Conservation (phyloP, 805 yeast species). For the Candida nonsorbophila region DNA sequence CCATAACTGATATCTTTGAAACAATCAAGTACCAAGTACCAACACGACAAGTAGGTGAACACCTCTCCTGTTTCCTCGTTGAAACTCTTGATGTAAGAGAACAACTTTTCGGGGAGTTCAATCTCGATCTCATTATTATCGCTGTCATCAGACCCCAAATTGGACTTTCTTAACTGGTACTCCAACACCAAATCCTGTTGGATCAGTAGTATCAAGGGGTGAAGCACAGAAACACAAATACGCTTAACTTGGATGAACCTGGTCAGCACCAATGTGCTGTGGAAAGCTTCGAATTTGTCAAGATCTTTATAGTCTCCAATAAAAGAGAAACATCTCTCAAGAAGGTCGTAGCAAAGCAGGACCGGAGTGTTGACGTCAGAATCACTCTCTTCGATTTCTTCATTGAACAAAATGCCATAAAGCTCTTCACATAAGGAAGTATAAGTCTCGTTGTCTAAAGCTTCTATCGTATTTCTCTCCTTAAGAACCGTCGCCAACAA, state of each 20-base stretch:
- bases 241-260: conserved; percentile 33
- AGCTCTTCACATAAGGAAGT: conserved; percentile 36
- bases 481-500: no score
- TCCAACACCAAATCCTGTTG: conserved; percentile 64
- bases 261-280: conserved; percentile 18
- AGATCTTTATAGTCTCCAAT: conserved; percentile 2
- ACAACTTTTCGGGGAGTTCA: conserved; percentile 35
- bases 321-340: conserved; percentile 20
- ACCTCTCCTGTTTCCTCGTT: conserved; percentile 13
- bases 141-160: conserved; percentile 20
- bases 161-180: conserved; percentile 47
- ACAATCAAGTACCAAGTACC: conserved; percentile 59
- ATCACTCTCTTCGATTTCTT: conserved; percentile 13
- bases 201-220: conserved; percentile 31
- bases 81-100: conserved; percentile 24
- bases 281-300: conserved; percentile 20
- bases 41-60: conserved; percentile 54
- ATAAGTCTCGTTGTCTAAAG: conserved; percentile 27
- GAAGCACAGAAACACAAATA: conserved; percentile 35
- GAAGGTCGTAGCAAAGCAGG: conserved; percentile 29
- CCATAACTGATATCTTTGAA: conserved; percentile 62
- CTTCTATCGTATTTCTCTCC: no score
- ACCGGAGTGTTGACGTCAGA: conserved; percentile 24
- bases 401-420: conserved; percentile 35
- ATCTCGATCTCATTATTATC: conserved; percentile 16